phyloP scores from a whole-genome alignment of 768 basidiomycete species.

The Xerocomus brunneocitrinus region DNA sequence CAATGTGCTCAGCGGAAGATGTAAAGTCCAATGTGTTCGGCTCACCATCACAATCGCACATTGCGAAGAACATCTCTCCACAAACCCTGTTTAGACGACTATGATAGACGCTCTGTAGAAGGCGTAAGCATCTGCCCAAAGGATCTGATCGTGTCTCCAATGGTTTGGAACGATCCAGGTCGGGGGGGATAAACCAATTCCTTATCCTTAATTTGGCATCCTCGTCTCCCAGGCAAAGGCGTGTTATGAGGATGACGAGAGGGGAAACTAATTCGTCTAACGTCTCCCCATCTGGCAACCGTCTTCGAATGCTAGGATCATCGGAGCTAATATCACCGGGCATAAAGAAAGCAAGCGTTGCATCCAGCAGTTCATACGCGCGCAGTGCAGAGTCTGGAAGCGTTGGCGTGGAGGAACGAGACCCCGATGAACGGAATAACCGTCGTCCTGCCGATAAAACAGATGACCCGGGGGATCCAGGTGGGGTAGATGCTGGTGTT shows the following conservation, averaged over 20 bases:
- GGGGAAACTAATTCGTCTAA: constrained; percentile 80
- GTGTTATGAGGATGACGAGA: constrained; percentile 67
- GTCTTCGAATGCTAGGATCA: constrained; percentile 53
- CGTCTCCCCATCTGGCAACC: constrained; percentile 39
- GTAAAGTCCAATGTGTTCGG: neutral
- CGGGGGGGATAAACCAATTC: constrained; percentile 68
- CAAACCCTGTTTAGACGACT: constrained; percentile 65
- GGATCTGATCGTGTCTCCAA: constrained; percentile 71
- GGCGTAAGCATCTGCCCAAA: constrained; percentile 74
- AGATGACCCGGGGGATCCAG: constrained; percentile 35
- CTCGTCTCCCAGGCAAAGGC: constrained; percentile 64
- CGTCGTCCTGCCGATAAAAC: constrained; percentile 29
- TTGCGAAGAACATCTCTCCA: constrained; percentile 83
- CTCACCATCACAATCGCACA: constrained; percentile 74
- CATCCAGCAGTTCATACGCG: constrained; percentile 64
- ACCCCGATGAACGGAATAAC: constrained; percentile 26
- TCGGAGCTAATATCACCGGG: constrained; percentile 63
- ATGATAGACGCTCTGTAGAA: constrained; percentile 74
- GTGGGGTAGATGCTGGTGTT: constrained; percentile 31
- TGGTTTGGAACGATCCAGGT: constrained; percentile 73
- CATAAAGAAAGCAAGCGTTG: constrained; percentile 56
- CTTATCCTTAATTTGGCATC: constrained; percentile 51
- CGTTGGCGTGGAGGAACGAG: constrained; percentile 29
- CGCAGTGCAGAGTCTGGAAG: constrained; percentile 52
- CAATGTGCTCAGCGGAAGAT: neutral